These are phyloP conservation scores for Diaporthe ampelina DNA, from an alignment of 2,329 filamentous ascomycete genomes.

Conservation along the genomic window DNA sequence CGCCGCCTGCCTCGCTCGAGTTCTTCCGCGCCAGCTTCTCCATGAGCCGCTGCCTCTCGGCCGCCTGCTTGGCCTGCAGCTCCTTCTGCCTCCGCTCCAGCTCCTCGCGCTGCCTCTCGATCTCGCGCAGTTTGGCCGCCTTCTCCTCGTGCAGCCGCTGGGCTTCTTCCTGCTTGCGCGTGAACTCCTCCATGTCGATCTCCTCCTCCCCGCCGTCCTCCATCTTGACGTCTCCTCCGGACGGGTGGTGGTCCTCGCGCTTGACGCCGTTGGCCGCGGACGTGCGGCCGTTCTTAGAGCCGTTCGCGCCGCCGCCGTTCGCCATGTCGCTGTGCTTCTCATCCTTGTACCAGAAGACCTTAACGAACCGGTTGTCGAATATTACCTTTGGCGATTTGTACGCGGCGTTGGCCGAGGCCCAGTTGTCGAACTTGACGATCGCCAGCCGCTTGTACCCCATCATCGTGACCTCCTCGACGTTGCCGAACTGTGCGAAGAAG, in stretches of 20 bases:
- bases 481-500: slow-evolving; percentile 82
- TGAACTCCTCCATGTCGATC: slow-evolving; percentile 79
- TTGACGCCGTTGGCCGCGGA: slow-evolving; percentile 44
- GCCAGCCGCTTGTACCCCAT: slow-evolving; percentile 77
- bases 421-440: slow-evolving; percentile 76
- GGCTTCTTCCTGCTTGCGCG: slow-evolving; percentile 77
- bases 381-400: slow-evolving; percentile 84
- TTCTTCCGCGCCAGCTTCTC: slow-evolving; percentile 65
- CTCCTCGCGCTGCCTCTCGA: slow-evolving; percentile 73
- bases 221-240: slow-evolving; percentile 54
- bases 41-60: slow-evolving; percentile 73
- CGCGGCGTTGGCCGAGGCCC: slow-evolving; percentile 76
- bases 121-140: slow-evolving; percentile 71
- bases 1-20: slow-evolving; percentile 34
- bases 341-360: slow-evolving; percentile 82
- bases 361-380: slow-evolving; percentile 89
- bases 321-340: slow-evolving; percentile 55
- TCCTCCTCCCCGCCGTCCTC: slow-evolving; percentile 49
- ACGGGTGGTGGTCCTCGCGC: not conserved
- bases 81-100: slow-evolving; percentile 75
- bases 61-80: slow-evolving; percentile 72
- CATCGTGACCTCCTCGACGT: slow-evolving; percentile 74
- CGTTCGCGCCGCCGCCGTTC: slow-evolving; percentile 49
- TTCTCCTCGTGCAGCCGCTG: slow-evolving; percentile 79
- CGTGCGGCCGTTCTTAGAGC: slow-evolving; percentile 47